These are phyloP conservation scores for Sesbania bispinosa DNA, from an alignment of 306 rosid species.

Conservation along the genomic window DNA sequence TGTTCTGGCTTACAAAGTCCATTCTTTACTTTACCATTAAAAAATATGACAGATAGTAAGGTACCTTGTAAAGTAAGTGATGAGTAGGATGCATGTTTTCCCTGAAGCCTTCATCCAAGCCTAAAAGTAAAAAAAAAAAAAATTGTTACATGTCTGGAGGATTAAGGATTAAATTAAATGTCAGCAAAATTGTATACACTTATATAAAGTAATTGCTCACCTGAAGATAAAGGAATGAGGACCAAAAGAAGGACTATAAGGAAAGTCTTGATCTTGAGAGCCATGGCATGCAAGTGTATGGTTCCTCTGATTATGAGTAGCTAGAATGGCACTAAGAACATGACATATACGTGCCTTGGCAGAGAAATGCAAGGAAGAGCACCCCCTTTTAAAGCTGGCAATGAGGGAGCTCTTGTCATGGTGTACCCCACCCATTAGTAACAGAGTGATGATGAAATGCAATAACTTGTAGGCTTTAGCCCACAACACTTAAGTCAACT, in stretches of 20 bases:
- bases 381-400: slow-evolving; percentile 38
- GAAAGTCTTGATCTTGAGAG: slow-evolving; percentile 37
- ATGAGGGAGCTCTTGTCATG: slow-evolving; percentile 33
- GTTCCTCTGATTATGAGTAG: background rate
- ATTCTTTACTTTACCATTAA: background rate
- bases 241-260: slow-evolving; percentile 43
- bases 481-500: slow-evolving; percentile 64
- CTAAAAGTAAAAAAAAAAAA: slow-evolving; percentile 21
- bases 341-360: slow-evolving; percentile 27
- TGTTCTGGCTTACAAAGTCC: background rate
- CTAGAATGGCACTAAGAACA: slow-evolving; percentile 10
- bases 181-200: background rate
- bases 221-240: slow-evolving; percentile 51
- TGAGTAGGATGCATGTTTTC: slow-evolving; percentile 35
- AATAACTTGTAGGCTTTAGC: slow-evolving; percentile 39
- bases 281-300: slow-evolving; percentile 40
- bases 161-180: slow-evolving; percentile 5
- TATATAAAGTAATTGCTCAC: slow-evolving; percentile 30
- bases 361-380: slow-evolving; percentile 20
- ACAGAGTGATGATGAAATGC: slow-evolving; percentile 56
- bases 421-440: slow-evolving; percentile 59
- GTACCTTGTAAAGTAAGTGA: slow-evolving; percentile 48
- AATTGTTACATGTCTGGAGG: background rate
- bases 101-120: slow-evolving; percentile 51
- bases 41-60: background rate